These are phyloP conservation scores for Termitomyces sp. DNA, from an alignment of 768 basidiomycete genomes.

Conservation along the genomic window DNA sequence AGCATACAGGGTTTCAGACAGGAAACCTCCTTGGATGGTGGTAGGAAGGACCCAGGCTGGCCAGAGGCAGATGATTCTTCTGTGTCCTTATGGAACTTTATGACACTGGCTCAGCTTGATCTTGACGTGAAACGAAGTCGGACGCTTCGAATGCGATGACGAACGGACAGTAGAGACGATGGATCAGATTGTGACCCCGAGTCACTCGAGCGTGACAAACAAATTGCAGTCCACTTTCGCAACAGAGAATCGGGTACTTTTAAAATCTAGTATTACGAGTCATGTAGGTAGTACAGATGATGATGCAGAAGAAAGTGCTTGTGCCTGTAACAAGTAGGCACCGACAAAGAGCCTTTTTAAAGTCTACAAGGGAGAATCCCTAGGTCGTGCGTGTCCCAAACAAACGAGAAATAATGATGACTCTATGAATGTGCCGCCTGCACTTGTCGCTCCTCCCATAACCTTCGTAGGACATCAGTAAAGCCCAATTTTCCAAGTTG, in stretches of 20 bases:
- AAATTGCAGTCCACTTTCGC: constrained; percentile 5
- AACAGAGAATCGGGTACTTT: constrained; percentile 2
- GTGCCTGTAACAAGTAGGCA: constrained; percentile 1
- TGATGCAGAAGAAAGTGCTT: constrained; percentile 3
- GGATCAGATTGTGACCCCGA: constrained; percentile 8
- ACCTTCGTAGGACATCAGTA: constrained; percentile 75
- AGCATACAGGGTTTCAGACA: constrained; percentile 1
- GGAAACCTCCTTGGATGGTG: neutral
- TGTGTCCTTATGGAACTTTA: neutral
- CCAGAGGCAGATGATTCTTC: neutral
- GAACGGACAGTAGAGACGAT: neutral
- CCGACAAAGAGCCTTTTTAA: constrained; percentile 10
- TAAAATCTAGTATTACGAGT: constrained; percentile 8
- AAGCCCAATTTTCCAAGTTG: constrained; percentile 85
- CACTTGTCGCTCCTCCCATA: constrained; percentile 69
- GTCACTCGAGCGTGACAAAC: constrained; percentile 11
- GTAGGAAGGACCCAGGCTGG: neutral
- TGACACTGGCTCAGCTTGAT: constrained; percentile 8
- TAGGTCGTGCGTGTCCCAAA: constrained; percentile 2
- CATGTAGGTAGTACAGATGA: constrained; percentile 1
- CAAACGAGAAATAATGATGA: constrained; percentile 2
- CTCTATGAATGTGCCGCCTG: constrained; percentile 14
- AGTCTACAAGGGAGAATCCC: constrained; percentile 9
- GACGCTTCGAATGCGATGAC: constrained; percentile 6
- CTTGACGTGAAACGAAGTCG: constrained; percentile 11